phyloP scores from a whole-genome alignment of 768 basidiomycete genomes.

The Suillus subaureus region DNA sequence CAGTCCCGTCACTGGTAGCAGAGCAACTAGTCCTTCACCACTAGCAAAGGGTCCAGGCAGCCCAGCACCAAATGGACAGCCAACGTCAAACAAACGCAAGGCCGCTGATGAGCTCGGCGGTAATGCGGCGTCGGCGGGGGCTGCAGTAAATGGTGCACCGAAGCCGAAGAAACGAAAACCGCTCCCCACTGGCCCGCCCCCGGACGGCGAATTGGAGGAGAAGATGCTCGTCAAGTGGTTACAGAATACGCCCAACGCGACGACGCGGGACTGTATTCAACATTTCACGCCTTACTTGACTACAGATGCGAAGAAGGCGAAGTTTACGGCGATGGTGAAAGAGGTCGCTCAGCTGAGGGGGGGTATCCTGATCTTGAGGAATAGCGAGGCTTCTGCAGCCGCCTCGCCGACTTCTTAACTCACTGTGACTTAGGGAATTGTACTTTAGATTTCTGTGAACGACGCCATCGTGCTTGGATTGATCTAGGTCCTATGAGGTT shows the following conservation, averaged over 20 bases:
- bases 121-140: slow-evolving; percentile 11
- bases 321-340: slow-evolving; percentile 79
- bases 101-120: slow-evolving; percentile 41
- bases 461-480: not conserved
- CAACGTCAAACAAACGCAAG: slow-evolving; percentile 64
- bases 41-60: slow-evolving; percentile 22
- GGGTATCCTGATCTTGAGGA: slow-evolving; percentile 61
- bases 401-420: slow-evolving; percentile 22
- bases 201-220: slow-evolving; percentile 62
- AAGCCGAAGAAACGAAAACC: slow-evolving; percentile 62
- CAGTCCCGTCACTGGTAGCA: slow-evolving; percentile 47
- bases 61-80: slow-evolving; percentile 42
- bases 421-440: not conserved
- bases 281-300: slow-evolving; percentile 78
- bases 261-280: slow-evolving; percentile 78
- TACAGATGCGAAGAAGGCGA: slow-evolving; percentile 66
- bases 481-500: not conserved
- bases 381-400: slow-evolving; percentile 33
- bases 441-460: slow-evolving; percentile 8
- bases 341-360: slow-evolving; percentile 75
- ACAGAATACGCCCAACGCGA: slow-evolving; percentile 64
- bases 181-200: slow-evolving; percentile 37
- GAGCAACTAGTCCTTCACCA: slow-evolving; percentile 35
- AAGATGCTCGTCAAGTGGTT: slow-evolving; percentile 77
- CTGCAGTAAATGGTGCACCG: slow-evolving; percentile 27